These are phyloP conservation scores for Gynandropsis gynandra DNA, from an alignment of 345 rosid genomes.

Conservation along the genomic window DNA sequence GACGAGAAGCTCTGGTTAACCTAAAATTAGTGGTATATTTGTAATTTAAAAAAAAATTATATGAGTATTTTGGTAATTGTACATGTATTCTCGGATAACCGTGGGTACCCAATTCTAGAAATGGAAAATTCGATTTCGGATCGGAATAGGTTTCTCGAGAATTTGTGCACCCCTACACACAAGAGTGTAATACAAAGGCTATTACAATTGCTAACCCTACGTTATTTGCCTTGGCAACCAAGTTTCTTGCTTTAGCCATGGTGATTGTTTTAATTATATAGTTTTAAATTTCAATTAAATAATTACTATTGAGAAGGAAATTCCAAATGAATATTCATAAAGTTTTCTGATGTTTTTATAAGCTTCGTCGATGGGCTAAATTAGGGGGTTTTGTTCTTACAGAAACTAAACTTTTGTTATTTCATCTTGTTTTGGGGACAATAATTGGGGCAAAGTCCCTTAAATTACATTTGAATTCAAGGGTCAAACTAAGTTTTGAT, in stretches of 20 bases:
- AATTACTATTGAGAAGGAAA: slow-evolving; percentile 7
- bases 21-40: too few species aligned
- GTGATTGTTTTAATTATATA: slow-evolving; percentile 23
- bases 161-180: too few species aligned
- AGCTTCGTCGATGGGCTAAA: background rate
- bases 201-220: slow-evolving; percentile 20
- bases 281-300: slow-evolving; percentile 7
- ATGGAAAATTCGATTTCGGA: too few species aligned
- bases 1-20: too few species aligned
- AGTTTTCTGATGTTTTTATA: background rate
- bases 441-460: too few species aligned
- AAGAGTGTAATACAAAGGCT: slow-evolving; percentile 32
- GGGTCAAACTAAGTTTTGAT: too few species aligned
- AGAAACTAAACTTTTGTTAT: slow-evolving; percentile 13
- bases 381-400: background rate
- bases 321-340: slow-evolving; percentile 17
- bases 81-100: too few species aligned
- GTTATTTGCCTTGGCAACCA: slow-evolving; percentile 18
- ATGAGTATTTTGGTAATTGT: too few species aligned
- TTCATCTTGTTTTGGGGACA: slow-evolving; percentile 22
- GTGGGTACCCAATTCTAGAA: too few species aligned
- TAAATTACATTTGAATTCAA: too few species aligned
- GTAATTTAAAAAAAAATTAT: too few species aligned
- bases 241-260: slow-evolving; percentile 36
- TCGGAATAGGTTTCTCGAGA: too few species aligned